Percentiles rank a stretch among this genome's conserved stretches.
phyloP scores from a whole-genome alignment of 495 filamentous ascomycete species.

The Xylaria grammica region DNA sequence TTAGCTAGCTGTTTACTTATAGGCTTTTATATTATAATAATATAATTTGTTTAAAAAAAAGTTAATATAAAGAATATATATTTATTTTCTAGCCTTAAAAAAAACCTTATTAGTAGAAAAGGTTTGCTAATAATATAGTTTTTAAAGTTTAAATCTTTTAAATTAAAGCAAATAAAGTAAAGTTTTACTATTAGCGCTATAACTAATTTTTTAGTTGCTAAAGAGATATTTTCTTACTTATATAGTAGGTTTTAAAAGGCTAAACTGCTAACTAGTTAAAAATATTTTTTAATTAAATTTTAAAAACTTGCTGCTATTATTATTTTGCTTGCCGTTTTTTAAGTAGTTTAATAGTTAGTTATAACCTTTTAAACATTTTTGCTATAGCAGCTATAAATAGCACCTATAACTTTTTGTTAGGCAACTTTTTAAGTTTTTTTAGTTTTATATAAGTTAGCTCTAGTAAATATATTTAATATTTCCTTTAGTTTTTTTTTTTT shows the following conservation, averaged over 20 bases:
- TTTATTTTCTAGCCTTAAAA: not conserved
- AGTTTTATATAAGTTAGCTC: not conserved
- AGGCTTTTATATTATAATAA: not conserved
- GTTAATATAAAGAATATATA: not conserved
- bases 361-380: not conserved
- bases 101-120: not conserved
- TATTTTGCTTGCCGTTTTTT: not conserved
- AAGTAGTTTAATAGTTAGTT: too few relatives aligned
- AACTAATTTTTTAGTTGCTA: not conserved
- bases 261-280: not conserved
- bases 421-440: not conserved
- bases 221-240: not conserved
- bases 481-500: not conserved
- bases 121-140: not conserved
- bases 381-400: not conserved
- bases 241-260: not conserved
- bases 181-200: not conserved
- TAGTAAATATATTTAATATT: not conserved
- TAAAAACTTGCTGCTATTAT: not conserved
- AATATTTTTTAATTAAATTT: not conserved
- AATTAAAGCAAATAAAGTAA: not conserved
- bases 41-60: conserved; percentile 3
- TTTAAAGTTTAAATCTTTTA: not conserved
- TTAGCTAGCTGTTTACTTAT: not conserved
- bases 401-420: not conserved